Base-by-base conservation (phyloP, 2,329 filamentous ascomycete species). In the Fusarium sp. region DNA sequence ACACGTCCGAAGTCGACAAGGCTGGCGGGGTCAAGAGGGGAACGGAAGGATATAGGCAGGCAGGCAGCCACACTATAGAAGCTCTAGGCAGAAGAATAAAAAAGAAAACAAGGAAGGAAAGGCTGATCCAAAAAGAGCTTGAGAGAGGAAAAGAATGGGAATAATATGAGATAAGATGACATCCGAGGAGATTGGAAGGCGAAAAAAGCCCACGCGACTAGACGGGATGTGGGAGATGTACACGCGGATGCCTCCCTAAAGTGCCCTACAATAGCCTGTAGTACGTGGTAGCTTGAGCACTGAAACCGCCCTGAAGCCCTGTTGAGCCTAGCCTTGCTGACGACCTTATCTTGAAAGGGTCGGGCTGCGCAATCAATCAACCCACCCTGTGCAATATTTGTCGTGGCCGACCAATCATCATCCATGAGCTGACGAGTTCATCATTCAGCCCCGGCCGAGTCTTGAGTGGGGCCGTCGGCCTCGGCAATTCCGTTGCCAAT, bases 351-450 rank as follows among this genome's bases (percentile, higher is more conserved):
- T 52, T 40, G 46, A 15, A 42, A 61, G 57, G 58, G 65, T 51
- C 33, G 51, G 28, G 65, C 66, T 65, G 58, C 72, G 72, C 70
- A 73, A 71, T 60, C 69, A 61, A 65, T 65, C 60, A 59, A 61
- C 40, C 69, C 69, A 63, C 52, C 21, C 54, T 34, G 13, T 17
- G 17, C n/a, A 9, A 14, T 38, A 26, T 19, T 31, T 31, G 28
- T 31, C 28, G 28, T 11, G 28, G 28, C 10, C 19, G 51, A 55
- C 73, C 78, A 80, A 80, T 79, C 65, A 75, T 50, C 39, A 40
- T 34, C 50, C 52, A 63, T 44, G 45, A 76, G 78, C 76, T 80
- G 75, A 80, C 78, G 78, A 80, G 77, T 76, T 74, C 72, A 65
- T 62, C 65, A 58, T 62, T 67, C 69, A 67, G 59, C 62, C 72